Evolutionary conservation across 805 yeast genomes (phyloP).

Genomic region (Candida dajiaensis): DNA sequence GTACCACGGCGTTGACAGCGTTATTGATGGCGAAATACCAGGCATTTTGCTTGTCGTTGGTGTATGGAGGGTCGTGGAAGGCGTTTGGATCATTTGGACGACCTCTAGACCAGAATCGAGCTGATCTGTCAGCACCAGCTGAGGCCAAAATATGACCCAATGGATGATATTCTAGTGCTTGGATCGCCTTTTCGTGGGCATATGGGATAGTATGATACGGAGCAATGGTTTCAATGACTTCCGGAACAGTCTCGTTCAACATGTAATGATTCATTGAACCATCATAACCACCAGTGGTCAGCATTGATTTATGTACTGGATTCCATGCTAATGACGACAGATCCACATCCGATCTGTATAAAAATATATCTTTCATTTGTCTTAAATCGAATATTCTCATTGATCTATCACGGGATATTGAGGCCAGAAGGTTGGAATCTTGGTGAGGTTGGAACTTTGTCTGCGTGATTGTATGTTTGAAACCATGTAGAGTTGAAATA

Average conservation of each 20-base stretch:
- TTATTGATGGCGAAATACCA: constrained; percentile 44
- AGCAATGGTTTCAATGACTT: constrained; percentile 31
- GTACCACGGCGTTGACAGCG: constrained; percentile 28
- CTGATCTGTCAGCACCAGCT: constrained; percentile 90
- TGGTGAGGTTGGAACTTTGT: constrained; percentile 74
- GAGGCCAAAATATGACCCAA: constrained; percentile 86
- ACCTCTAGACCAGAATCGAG: constrained; percentile 91
- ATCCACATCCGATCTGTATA: constrained; percentile 79
- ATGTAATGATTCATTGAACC: constrained; percentile 80
- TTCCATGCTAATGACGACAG: constrained; percentile 88
- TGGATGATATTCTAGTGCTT: constrained; percentile 89
- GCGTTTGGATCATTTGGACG: constrained; percentile 85
- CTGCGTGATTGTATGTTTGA: constrained; percentile 88
- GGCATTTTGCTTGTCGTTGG: constrained; percentile 53
- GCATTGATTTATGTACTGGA: constrained; percentile 73
- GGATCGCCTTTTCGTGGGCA: constrained; percentile 93
- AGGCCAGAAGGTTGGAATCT: constrained; percentile 71
- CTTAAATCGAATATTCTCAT: constrained; percentile 84
- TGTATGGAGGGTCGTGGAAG: constrained; percentile 76
- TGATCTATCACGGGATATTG: constrained; percentile 84
- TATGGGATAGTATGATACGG: constrained; percentile 67
- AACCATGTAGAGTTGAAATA: constrained; percentile 79
- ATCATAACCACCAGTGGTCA: constrained; percentile 84
- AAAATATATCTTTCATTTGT: constrained; percentile 69
- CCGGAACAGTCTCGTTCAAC: constrained; percentile 39